These are phyloP conservation scores for Diophrys appendiculata DNA, from an alignment of 73 alveolate species.

Conservation along the genomic window DNA sequence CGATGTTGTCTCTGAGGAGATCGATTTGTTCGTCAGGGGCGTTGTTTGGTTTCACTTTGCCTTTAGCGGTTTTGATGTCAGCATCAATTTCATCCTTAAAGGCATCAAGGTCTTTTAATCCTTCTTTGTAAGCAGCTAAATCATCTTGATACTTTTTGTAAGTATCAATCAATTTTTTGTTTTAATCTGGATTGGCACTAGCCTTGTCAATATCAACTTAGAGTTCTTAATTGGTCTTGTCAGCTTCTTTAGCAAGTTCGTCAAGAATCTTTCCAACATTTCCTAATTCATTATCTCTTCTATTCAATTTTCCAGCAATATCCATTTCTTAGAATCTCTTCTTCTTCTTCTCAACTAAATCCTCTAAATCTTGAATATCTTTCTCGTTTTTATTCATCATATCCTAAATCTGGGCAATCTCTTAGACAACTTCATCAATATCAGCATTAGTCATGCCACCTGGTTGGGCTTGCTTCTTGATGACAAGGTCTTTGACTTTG, in stretches of 20 bases:
- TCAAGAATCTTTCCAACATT: slow-evolving; percentile 30
- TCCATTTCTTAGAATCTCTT: slow-evolving; percentile 28
- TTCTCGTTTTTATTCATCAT: neutral
- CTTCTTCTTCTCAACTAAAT: slow-evolving; percentile 11
- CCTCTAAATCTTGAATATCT: neutral
- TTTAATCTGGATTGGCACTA: neutral
- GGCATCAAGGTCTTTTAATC: neutral
- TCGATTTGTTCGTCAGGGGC: neutral
- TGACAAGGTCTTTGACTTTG: neutral
- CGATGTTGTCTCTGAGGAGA: neutral
- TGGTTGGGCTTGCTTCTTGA: neutral
- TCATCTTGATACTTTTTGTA: neutral
- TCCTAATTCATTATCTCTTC: slow-evolving; percentile 33
- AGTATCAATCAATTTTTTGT: neutral
- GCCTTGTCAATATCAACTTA: neutral
- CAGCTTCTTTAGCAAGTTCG: slow-evolving; percentile 3
- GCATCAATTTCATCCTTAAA: neutral
- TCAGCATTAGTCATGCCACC: slow-evolving; percentile 1
- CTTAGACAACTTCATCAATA: neutral
- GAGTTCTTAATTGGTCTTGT: slow-evolving; percentile 11
- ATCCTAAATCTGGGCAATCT: neutral
- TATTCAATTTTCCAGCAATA: slow-evolving; percentile 21
- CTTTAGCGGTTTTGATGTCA: neutral
- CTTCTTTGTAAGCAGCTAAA: neutral
- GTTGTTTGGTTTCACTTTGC: neutral